Evolutionary conservation across 768 basidiomycete species (phyloP), one percentile per base, ranked within the genome.

Genomic region (Suillus clintonianus): DNA sequence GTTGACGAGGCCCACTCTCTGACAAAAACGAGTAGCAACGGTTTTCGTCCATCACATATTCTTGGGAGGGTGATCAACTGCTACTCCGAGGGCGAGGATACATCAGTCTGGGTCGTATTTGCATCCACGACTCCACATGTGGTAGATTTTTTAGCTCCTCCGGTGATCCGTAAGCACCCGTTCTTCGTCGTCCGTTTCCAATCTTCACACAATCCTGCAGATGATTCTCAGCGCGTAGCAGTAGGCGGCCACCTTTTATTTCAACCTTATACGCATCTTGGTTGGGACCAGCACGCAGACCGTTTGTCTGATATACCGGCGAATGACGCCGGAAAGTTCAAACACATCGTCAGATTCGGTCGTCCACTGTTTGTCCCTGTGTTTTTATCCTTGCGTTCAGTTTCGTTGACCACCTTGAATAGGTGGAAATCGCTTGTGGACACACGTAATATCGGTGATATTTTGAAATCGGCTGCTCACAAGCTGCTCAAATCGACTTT

Each of bases 211-310:
- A 51, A 51, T 51, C 17, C 32, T 19, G 30, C 27, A 59, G 50
- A 61, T 27, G 50, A 61, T 17, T 62, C 64, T 7, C 11, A 36
- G 5, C 45, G 50, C 7, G 58, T 64, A 10, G 32, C 47, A 2
- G 34, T 10, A 13, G 59, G 22, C 0, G 63, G 63, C 5, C 10
- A 51, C 14, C 39, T 64, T 13, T 19, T 60, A 6, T 64, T 27
- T 19, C 30, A 51, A 4, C 51, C 63, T 42, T 64, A 32, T 50
- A 43, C 24, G 15, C 59, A 42, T 19, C 59, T 64, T 30, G 63
- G 63, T 32, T 64, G 63, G 63, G 58, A 64, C 39, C 63, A 64
- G 47, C 14, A 24, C 36, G 63, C 59, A 5, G 58, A 43, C 8
- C 4, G 22, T 39, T n/a, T 64, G 24, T 24, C 30, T 10, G 27